Evolutionary conservation across 768 basidiomycete genomes (phyloP).

Genomic region (Russula virescens): DNA sequence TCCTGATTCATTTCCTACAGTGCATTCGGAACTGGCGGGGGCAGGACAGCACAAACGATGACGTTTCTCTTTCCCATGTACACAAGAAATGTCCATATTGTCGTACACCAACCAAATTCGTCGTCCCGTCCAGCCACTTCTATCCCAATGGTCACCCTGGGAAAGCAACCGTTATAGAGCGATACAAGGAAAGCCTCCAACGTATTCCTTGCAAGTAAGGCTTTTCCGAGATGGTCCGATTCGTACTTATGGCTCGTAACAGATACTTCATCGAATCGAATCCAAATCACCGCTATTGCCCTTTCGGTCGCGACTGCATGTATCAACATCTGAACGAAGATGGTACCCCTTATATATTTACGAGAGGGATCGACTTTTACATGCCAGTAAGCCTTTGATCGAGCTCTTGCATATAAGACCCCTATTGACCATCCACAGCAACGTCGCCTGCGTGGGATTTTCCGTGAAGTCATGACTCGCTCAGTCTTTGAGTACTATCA

Average conservation of each 20-base stretch:
- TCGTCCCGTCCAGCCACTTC: conserved; percentile 69
- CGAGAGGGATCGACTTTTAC: conserved; percentile 46
- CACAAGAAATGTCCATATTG: conserved; percentile 80
- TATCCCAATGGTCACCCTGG: conserved; percentile 47
- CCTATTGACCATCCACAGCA: conserved; percentile 7
- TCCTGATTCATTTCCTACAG: conserved; percentile 32
- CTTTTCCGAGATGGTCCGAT: neutral
- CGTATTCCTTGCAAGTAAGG: conserved; percentile 62
- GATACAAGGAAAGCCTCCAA: conserved; percentile 70
- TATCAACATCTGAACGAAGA: conserved; percentile 66
- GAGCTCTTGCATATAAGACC: no score
- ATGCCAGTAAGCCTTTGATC: conserved; percentile 41
- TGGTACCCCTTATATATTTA: conserved; percentile 54
- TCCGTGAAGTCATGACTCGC: conserved; percentile 5
- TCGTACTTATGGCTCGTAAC: neutral
- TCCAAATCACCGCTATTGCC: conserved; percentile 51
- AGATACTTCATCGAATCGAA: conserved; percentile 62
- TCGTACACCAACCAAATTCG: conserved; percentile 57
- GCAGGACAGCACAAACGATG: conserved; percentile 45
- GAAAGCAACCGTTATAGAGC: conserved; percentile 46
- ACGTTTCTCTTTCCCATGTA: conserved; percentile 48
- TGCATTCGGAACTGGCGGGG: conserved; percentile 80
- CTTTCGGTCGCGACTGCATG: conserved; percentile 78
- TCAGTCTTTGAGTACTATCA: conserved; percentile 6
- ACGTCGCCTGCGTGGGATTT: conserved; percentile 3